Percentiles rank a stretch among this genome's conserved stretches.
These are phyloP conservation scores for Mucor velutinosus DNA, from an alignment of 371 early-diverging fungal species.

Conservation along the genomic window DNA sequence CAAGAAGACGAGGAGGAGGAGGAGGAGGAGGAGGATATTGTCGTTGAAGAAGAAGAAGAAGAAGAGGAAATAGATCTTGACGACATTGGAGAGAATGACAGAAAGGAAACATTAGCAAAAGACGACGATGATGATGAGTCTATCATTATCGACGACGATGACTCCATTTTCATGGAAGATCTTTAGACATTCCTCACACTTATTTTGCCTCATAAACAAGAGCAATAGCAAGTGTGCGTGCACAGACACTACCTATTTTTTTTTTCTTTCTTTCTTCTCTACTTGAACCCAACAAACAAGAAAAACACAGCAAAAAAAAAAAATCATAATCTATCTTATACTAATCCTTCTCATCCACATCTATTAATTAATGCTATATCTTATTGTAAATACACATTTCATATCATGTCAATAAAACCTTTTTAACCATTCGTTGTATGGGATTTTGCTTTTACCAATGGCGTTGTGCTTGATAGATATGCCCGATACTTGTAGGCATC, in stretches of 20 bases:
- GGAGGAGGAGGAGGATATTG: conserved; percentile 3
- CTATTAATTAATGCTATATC: neutral
- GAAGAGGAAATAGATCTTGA: conserved; percentile 1
- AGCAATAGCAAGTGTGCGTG: neutral
- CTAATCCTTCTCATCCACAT: neutral
- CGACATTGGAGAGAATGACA: neutral
- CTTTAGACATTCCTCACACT: conserved; percentile 8
- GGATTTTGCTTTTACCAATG: too few species aligned
- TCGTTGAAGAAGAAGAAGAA: conserved; percentile 4
- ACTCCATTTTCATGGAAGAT: conserved; percentile 33
- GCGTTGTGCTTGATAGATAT: too few species aligned
- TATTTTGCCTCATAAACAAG: neutral
- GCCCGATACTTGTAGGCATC: too few species aligned
- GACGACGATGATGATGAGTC: conserved; percentile 19
- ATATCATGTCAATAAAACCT: neutral
- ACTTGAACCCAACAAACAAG: neutral
- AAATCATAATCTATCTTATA: neutral
- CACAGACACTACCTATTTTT: neutral
- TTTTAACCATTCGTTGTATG: neutral
- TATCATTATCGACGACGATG: conserved; percentile 31
- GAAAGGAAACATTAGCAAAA: neutral
- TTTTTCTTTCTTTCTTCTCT: too few species aligned
- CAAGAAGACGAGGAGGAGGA: conserved; percentile 10
- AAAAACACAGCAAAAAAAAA: neutral
- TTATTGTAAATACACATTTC: neutral